Conservation (phyloP, 345 rosid genomes). For the Turritis glabra region DNA sequence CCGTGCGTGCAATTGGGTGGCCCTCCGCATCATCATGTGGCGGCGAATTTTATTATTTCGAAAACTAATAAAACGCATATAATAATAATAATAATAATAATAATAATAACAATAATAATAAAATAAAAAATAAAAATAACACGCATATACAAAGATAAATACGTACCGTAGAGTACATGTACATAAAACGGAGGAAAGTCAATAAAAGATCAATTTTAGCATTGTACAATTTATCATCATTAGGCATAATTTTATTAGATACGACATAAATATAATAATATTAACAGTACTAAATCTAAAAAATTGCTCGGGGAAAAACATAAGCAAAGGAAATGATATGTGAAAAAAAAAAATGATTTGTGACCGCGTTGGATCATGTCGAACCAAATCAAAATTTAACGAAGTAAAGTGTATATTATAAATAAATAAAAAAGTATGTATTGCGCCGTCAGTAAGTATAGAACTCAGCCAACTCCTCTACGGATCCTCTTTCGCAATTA, state of each 20-base stretch:
- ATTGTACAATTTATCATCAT: background rate
- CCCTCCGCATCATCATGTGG: constrained; percentile 16
- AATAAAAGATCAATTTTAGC: background rate
- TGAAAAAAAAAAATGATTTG: background rate
- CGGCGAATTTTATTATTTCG: background rate
- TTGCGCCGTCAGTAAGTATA: constrained; percentile 46
- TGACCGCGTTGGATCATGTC: background rate
- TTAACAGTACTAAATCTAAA: background rate
- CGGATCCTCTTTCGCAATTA: constrained; percentile 4
- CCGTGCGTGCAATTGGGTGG: constrained; percentile 19
- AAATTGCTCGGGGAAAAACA: background rate
- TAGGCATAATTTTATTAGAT: background rate
- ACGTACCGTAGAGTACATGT: background rate
- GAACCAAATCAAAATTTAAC: background rate
- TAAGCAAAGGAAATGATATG: background rate
- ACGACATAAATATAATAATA: background rate
- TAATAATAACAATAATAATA: too few relatives aligned
- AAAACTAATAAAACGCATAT: background rate
- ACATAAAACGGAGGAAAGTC: background rate
- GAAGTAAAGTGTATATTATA: background rate
- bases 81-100: too few relatives aligned
- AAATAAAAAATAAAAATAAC: background rate
- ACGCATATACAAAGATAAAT: background rate
- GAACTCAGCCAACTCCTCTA: constrained; percentile 52
- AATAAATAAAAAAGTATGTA: background rate